Evolutionary conservation across 768 basidiomycete genomes (phyloP).

Genomic region (Hericium erinaceus): DNA sequence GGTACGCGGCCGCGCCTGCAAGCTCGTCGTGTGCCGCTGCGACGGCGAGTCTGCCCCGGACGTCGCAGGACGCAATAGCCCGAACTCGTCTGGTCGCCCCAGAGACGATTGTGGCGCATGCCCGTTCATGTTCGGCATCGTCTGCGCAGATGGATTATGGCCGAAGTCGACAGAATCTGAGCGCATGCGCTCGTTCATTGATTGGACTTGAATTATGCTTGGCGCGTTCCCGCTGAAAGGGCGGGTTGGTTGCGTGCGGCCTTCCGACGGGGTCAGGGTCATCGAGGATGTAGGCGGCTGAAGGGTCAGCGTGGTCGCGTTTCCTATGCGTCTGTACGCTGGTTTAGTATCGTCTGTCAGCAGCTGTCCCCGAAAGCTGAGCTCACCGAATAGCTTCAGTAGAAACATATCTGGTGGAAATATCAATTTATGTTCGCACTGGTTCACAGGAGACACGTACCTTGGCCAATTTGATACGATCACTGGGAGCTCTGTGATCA

Average conservation of each 20-base stretch:
- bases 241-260: background rate
- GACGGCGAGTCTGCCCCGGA: conserved; percentile 16
- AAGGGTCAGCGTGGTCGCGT: conserved; percentile 31
- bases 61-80: background rate
- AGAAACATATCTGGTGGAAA: conserved; percentile 50
- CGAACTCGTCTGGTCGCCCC: conserved; percentile 8
- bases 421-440: background rate
- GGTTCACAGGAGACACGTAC: conserved; percentile 29
- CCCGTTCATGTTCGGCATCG: conserved; percentile 2
- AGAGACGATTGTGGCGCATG: conserved; percentile 4
- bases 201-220: background rate
- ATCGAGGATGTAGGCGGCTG: conserved; percentile 3
- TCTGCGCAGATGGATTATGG: background rate
- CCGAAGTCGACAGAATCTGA: background rate
- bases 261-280: background rate
- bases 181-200: background rate
- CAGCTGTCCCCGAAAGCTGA: background rate
- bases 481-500: conserved; percentile 68
- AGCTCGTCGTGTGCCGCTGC: conserved; percentile 12
- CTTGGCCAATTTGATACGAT: conserved; percentile 83
- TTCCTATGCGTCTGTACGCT: conserved; percentile 37
- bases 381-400: conserved; percentile 52
- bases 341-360: background rate
- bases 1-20: conserved; percentile 5
- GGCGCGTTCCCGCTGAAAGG: background rate